A percentile compares a stretch with the other conserved stretches of the same genome.
Conservation (phyloP, 129 eudicot genomes). For the Flaveria bidentis region DNA sequence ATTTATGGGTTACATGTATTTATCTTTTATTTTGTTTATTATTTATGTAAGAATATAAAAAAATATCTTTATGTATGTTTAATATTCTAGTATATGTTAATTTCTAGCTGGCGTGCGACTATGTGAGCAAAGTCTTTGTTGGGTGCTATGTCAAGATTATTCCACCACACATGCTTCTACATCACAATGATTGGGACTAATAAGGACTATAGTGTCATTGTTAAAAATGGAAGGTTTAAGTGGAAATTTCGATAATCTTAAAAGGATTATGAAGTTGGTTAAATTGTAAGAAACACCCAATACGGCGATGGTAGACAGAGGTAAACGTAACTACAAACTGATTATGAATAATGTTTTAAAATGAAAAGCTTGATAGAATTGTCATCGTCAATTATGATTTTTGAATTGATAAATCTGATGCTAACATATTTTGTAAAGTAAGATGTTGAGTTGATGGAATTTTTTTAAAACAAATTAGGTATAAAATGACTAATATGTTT, state of each 20-base stretch:
- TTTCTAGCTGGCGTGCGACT: conserved; percentile 31
- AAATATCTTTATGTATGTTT: not conserved
- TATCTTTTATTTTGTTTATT: conserved; percentile 6
- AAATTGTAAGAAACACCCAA: no score
- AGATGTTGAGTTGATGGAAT: no score
- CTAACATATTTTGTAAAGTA: no score
- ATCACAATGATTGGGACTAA: not conserved
- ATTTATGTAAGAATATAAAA: not conserved
- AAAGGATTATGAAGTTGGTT: not conserved
- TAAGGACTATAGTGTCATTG: not conserved
- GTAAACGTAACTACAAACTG: no score
- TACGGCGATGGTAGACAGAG: no score
- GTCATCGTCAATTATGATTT: no score
- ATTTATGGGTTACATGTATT: conserved; percentile 31
- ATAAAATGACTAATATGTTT: not conserved
- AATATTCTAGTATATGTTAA: not conserved
- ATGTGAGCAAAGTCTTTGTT: conserved; percentile 18
- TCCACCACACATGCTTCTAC: conserved; percentile 35
- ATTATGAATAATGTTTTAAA: no score
- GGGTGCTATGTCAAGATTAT: conserved; percentile 29
- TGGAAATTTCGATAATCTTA: not conserved
- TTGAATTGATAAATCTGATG: no score
- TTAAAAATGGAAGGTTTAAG: not conserved
- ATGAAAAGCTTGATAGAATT: no score
- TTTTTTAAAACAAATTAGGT: no score